Evolutionary conservation across 768 basidiomycete genomes (phyloP).

Genomic region (Termitomyces sp.): DNA sequence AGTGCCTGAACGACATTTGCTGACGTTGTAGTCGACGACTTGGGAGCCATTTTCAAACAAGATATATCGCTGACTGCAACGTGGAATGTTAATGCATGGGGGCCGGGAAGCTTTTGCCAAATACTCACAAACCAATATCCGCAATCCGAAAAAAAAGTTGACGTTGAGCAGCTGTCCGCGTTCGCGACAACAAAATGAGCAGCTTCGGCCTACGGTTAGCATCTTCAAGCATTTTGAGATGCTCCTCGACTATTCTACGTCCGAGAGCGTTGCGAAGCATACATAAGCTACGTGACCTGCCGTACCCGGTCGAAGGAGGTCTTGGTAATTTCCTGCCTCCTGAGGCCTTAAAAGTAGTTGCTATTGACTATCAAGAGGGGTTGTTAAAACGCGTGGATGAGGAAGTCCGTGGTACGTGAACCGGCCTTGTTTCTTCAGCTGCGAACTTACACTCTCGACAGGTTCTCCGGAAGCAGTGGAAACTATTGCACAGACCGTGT

Average conservation of each 20-base stretch:
- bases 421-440: not conserved
- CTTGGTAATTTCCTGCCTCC: slow-evolving; percentile 78
- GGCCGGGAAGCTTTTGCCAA: slow-evolving; percentile 25
- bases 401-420: slow-evolving; percentile 60
- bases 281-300: slow-evolving; percentile 50
- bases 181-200: slow-evolving; percentile 17
- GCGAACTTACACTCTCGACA: slow-evolving; percentile 18
- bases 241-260: slow-evolving; percentile 12
- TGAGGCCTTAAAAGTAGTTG: slow-evolving; percentile 61
- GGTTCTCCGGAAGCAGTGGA: slow-evolving; percentile 51
- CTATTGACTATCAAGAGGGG: slow-evolving; percentile 83
- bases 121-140: slow-evolving; percentile 21
- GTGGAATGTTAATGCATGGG: slow-evolving; percentile 23
- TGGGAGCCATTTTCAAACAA: slow-evolving; percentile 28
- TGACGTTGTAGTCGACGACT: slow-evolving; percentile 24
- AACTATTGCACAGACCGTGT: slow-evolving; percentile 67
- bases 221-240: slow-evolving; percentile 17
- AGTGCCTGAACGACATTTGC: slow-evolving; percentile 48
- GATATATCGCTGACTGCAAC: slow-evolving; percentile 18
- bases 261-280: slow-evolving; percentile 29
- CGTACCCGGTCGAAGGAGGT: slow-evolving; percentile 66
- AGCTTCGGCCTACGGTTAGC: slow-evolving; percentile 22
- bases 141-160: slow-evolving; percentile 9
- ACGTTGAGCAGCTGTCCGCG: slow-evolving; percentile 6
- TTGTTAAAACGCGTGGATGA: slow-evolving; percentile 74